Evolutionary conservation across 306 rosid species (phyloP).

Genomic region (Lotus japonicus): DNA sequence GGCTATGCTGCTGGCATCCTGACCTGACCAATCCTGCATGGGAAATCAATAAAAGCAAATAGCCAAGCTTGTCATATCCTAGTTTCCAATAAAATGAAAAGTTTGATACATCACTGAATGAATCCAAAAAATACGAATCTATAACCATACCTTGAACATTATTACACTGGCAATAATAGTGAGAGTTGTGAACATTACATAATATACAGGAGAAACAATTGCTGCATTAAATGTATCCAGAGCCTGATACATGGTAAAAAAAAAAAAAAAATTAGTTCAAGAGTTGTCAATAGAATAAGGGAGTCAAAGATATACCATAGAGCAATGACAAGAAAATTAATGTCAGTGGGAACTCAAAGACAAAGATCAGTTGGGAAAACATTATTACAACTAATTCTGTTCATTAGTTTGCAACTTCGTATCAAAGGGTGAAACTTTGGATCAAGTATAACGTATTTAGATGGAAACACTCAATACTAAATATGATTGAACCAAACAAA

Average conservation of each 20-base stretch:
- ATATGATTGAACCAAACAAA: background rate
- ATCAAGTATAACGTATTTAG: background rate
- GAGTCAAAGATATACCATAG: background rate
- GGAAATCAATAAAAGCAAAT: slow-evolving; percentile 9
- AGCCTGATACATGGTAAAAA: slow-evolving; percentile 48
- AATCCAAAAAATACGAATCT: background rate
- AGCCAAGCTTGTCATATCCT: background rate
- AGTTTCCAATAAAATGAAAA: background rate
- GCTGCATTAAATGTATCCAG: slow-evolving; percentile 81
- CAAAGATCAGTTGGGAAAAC: background rate
- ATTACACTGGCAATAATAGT: slow-evolving; percentile 82
- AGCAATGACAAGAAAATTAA: background rate
- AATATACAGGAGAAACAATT: slow-evolving; percentile 82
- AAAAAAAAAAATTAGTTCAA: slow-evolving; percentile 8
- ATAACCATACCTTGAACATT: slow-evolving; percentile 71
- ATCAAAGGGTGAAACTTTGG: background rate
- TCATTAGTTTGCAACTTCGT: slow-evolving; percentile 8
- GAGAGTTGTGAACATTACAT: slow-evolving; percentile 91
- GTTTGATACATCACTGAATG: background rate
- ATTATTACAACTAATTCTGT: background rate
- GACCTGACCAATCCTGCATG: slow-evolving; percentile 92
- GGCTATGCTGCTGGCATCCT: slow-evolving; percentile 64
- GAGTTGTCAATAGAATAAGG: background rate
- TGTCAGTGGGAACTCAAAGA: background rate
- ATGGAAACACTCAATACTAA: background rate